Evolutionary conservation across 2,329 filamentous ascomycete genomes (phyloP).

Genomic region (Gliomastix tumulicola): DNA sequence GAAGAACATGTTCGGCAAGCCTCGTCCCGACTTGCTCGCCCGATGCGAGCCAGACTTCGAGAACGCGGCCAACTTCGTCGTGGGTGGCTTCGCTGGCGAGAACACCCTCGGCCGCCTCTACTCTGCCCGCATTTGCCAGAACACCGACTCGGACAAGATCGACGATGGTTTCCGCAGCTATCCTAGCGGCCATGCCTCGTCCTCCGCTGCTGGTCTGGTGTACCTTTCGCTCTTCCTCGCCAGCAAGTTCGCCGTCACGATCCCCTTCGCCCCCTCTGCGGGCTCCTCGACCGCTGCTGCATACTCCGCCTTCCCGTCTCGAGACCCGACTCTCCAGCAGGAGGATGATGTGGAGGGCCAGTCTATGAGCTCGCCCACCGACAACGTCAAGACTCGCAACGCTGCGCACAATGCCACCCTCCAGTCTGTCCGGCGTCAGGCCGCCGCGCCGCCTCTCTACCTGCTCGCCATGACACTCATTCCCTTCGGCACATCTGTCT

Average conservation of each 20-base stretch:
- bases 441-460: constrained; percentile 76
- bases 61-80: constrained; percentile 50
- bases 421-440: constrained; percentile 52
- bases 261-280: constrained; percentile 52
- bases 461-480: constrained; percentile 63
- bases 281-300: constrained; percentile 33
- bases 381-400: constrained; percentile 18
- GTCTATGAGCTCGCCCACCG: constrained; percentile 4
- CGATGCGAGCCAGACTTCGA: constrained; percentile 71
- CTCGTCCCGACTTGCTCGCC: constrained; percentile 74
- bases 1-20: constrained; percentile 68
- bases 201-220: constrained; percentile 70
- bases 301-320: constrained; percentile 69
- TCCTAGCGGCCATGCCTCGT: constrained; percentile 47
- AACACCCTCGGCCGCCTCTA: constrained; percentile 61
- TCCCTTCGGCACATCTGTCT: constrained; percentile 69
- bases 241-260: constrained; percentile 69
- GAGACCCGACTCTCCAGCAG: constrained; percentile 29
- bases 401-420: constrained; percentile 21
- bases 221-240: constrained; percentile 86
- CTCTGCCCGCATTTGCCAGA: constrained; percentile 67
- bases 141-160: constrained; percentile 51
- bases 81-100: constrained; percentile 53
- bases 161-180: constrained; percentile 83
- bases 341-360: constrained; percentile 10